Conservation (phyloP, 1,284 basidiomycete species). For the Moniliophthora roreri region DNA sequence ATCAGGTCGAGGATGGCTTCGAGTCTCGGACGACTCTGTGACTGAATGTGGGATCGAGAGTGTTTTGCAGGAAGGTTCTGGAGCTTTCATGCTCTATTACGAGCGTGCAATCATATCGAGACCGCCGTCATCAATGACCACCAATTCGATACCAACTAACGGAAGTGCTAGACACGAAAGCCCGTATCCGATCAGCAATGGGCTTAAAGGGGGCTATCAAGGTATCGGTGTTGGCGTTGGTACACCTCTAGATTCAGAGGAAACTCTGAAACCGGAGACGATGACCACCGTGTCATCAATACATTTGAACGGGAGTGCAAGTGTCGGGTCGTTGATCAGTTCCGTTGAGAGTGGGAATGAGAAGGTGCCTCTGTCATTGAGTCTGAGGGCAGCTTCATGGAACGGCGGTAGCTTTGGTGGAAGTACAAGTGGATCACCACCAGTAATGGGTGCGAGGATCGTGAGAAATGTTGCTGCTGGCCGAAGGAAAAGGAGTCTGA, state of each 20-base stretch:
- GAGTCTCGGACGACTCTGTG: constrained; percentile 84
- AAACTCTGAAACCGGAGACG: constrained; percentile 58
- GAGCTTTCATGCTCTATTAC: constrained; percentile 90
- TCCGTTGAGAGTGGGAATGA: constrained; percentile 14
- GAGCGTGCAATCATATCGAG: constrained; percentile 60
- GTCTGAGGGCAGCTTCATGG: constrained; percentile 19
- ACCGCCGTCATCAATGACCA: constrained; percentile 6
- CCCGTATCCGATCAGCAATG: constrained; percentile 7
- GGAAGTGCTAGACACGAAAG: background rate
- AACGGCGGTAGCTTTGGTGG: constrained; percentile 14
- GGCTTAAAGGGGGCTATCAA: constrained; percentile 16
- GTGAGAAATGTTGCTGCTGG: constrained; percentile 57
- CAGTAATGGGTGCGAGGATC: constrained; percentile 41
- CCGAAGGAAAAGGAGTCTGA: constrained; percentile 35
- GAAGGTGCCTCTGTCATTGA: constrained; percentile 11
- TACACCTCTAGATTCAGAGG: constrained; percentile 52
- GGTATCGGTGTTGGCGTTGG: constrained; percentile 10
- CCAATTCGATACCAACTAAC: background rate
- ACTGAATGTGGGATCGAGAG: constrained; percentile 74
- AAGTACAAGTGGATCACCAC: constrained; percentile 15
- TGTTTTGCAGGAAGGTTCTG: constrained; percentile 70
- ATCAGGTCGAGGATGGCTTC: constrained; percentile 73
- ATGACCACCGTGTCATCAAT: constrained; percentile 24
- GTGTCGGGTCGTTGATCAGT: constrained; percentile 43
- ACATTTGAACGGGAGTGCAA: constrained; percentile 34